phyloP scores from a whole-genome alignment of 768 basidiomycete species.

The Naematelia encephala region DNA sequence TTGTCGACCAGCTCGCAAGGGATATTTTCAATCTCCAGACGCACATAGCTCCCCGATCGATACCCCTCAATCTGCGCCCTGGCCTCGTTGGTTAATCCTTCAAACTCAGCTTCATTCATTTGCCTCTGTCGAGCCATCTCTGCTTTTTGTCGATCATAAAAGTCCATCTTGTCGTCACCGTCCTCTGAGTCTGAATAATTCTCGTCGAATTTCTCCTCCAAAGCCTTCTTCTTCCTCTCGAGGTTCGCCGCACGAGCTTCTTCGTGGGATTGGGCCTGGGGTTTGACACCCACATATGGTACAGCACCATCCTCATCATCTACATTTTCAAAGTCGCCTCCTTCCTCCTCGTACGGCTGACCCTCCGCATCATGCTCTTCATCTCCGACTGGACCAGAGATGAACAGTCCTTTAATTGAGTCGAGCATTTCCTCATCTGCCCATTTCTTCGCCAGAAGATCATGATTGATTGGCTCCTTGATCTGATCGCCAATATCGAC shows the following conservation, averaged over 20 bases:
- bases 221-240: slow-evolving; percentile 78
- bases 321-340: slow-evolving; percentile 51
- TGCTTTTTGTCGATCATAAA: slow-evolving; percentile 87
- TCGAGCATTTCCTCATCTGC: slow-evolving; percentile 80
- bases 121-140: slow-evolving; percentile 80
- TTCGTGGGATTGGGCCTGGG: slow-evolving; percentile 38
- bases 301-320: slow-evolving; percentile 53
- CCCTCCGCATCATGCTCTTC: slow-evolving; percentile 37
- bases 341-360: slow-evolving; percentile 50
- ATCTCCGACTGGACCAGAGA: slow-evolving; percentile 62
- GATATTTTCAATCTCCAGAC: slow-evolving; percentile 77
- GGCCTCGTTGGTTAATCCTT: slow-evolving; percentile 67
- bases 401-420: slow-evolving; percentile 81
- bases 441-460: slow-evolving; percentile 66
- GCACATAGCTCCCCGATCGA: slow-evolving; percentile 85
- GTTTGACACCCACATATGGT: slow-evolving; percentile 53
- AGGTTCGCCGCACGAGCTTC: slow-evolving; percentile 55
- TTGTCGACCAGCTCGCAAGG: slow-evolving; percentile 89
- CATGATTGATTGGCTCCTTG: slow-evolving; percentile 60
- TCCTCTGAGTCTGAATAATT: slow-evolving; percentile 78
- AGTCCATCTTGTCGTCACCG: slow-evolving; percentile 63
- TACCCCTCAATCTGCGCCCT: slow-evolving; percentile 85
- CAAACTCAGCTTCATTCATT: slow-evolving; percentile 82
- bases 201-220: slow-evolving; percentile 94
- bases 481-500: slow-evolving; percentile 59